Evolutionary conservation across 2,329 filamentous ascomycete species (phyloP).

Genomic region (Alternaria metachromatica): DNA sequence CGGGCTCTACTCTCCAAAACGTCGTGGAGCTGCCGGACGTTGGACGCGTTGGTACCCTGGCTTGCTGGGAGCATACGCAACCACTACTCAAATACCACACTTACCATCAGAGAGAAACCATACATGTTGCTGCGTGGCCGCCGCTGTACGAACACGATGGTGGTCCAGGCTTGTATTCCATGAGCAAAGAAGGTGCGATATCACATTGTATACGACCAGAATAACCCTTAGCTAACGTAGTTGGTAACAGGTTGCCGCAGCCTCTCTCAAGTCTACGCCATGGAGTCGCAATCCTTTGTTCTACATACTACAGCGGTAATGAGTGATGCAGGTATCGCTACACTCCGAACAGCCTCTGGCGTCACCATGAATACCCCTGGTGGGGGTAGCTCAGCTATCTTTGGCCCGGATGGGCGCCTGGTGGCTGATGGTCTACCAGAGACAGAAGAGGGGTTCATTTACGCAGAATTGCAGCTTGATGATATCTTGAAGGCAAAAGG

Average conservation of each 20-base stretch:
- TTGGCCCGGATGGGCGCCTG: conserved; percentile 60
- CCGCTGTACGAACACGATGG: conserved; percentile 41
- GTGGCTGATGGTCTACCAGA: conserved; percentile 50
- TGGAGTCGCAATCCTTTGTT: conserved; percentile 64
- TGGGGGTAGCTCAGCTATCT: conserved; percentile 57
- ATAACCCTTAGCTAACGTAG: neutral
- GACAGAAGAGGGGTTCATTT: conserved; percentile 58
- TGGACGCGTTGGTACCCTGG: conserved; percentile 40
- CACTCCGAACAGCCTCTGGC: conserved; percentile 52
- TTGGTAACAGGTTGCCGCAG: neutral
- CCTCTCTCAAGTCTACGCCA: conserved; percentile 62
- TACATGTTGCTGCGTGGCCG: conserved; percentile 53
- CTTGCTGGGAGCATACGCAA: conserved; percentile 54
- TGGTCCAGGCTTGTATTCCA: conserved; percentile 43
- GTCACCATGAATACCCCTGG: conserved; percentile 53
- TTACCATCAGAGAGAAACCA: conserved; percentile 46
- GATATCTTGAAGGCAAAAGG: conserved; percentile 50
- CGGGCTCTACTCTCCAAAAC: conserved; percentile 42
- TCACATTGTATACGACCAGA: neutral
- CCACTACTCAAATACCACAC: conserved; percentile 53
- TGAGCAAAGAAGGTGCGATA: conserved; percentile 45
- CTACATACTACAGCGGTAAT: conserved; percentile 60
- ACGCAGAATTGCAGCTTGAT: conserved; percentile 59
- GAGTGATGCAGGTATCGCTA: conserved; percentile 52
- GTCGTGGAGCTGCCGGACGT: conserved; percentile 42